Evolutionary conservation across 805 yeast species (phyloP).

Genomic region (Vanderwaltozyma tropicalis): DNA sequence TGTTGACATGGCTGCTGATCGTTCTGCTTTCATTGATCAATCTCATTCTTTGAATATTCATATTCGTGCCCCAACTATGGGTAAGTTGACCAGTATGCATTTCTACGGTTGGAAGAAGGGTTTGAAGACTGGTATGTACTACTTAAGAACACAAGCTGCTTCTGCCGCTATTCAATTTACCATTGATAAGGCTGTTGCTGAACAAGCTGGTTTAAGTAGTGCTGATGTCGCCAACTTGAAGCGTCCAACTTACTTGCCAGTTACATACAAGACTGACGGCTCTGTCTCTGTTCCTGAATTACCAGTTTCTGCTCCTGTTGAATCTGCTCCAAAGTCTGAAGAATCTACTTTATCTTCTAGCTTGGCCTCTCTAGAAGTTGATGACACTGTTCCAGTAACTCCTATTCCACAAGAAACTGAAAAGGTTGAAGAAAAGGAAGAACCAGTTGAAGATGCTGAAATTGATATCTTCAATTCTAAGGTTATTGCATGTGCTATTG

Average conservation of each 20-base stretch:
- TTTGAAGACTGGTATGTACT: slow-evolving; percentile 93
- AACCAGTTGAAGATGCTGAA: slow-evolving; percentile 35
- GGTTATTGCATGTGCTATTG: slow-evolving; percentile 93
- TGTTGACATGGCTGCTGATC: slow-evolving; percentile 74
- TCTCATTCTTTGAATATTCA: slow-evolving; percentile 87
- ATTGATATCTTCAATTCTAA: slow-evolving; percentile 84
- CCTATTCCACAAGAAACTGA: slow-evolving; percentile 30
- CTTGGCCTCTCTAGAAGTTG: slow-evolving; percentile 4
- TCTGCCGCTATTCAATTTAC: slow-evolving; percentile 92
- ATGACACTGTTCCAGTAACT: slow-evolving; percentile 24
- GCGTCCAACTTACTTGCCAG: slow-evolving; percentile 33
- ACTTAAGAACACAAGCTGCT: slow-evolving; percentile 92
- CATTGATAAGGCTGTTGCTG: slow-evolving; percentile 45
- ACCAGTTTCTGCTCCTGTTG: not conserved
- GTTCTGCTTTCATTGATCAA: slow-evolving; percentile 80
- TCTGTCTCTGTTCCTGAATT: not conserved
- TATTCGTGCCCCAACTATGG: slow-evolving; percentile 81
- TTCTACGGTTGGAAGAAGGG: slow-evolving; percentile 97
- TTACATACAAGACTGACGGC: not conserved
- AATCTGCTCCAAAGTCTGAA: slow-evolving; percentile 4
- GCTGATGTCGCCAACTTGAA: slow-evolving; percentile 10
- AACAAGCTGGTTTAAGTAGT: slow-evolving; percentile 35
- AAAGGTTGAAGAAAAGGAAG: slow-evolving; percentile 32
- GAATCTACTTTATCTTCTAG: slow-evolving; percentile 1
- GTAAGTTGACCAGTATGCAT: slow-evolving; percentile 91